Percentiles rank a stretch among this genome's conserved stretches.
Evolutionary conservation across 352 stramenopile species (phyloP).

Genomic region (Phytophthora pinifolia): DNA sequence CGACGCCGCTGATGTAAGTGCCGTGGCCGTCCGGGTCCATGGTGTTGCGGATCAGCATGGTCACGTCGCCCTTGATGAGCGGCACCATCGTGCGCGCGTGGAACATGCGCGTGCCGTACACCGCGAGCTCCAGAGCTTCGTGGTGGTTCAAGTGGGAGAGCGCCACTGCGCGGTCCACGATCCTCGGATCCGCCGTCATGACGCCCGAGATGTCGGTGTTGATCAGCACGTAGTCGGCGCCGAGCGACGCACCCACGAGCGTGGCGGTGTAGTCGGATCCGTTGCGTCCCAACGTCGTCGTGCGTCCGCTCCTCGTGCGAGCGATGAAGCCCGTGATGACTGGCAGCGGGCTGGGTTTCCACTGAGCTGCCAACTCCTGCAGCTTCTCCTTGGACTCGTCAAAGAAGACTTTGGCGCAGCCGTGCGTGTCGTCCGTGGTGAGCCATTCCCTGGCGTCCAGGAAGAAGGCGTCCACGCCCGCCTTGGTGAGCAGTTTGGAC

Average conservation of each 20-base stretch:
- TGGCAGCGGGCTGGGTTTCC: constrained; percentile 45
- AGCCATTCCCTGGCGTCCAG: constrained; percentile 76
- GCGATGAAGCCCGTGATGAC: constrained; percentile 85
- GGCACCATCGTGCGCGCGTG: constrained; percentile 85
- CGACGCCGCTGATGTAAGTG: constrained; percentile 76
- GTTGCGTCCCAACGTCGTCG: constrained; percentile 81
- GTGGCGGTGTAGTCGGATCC: constrained; percentile 86
- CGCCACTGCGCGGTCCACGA: constrained; percentile 71
- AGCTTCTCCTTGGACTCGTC: constrained; percentile 77
- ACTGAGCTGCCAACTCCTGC: constrained; percentile 37
- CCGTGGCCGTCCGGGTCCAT: constrained; percentile 79
- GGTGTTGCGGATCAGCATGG: constrained; percentile 86
- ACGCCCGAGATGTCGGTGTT: constrained; percentile 85
- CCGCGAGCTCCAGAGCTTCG: constrained; percentile 76
- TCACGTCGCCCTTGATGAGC: constrained; percentile 76
- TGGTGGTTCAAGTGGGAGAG: constrained; percentile 80
- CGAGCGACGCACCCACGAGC: constrained; percentile 66
- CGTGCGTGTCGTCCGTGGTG: constrained; percentile 67
- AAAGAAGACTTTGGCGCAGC: constrained; percentile 78
- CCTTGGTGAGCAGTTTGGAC: constrained; percentile 55
- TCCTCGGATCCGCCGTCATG: constrained; percentile 79
- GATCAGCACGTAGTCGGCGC: constrained; percentile 82
- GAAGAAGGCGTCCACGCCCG: constrained; percentile 63
- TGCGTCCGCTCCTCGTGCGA: constrained; percentile 53
- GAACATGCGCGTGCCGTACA: constrained; percentile 87